Evolutionary conservation across 345 rosid genomes (phyloP).

Genomic region (Pelargonium nanum): DNA sequence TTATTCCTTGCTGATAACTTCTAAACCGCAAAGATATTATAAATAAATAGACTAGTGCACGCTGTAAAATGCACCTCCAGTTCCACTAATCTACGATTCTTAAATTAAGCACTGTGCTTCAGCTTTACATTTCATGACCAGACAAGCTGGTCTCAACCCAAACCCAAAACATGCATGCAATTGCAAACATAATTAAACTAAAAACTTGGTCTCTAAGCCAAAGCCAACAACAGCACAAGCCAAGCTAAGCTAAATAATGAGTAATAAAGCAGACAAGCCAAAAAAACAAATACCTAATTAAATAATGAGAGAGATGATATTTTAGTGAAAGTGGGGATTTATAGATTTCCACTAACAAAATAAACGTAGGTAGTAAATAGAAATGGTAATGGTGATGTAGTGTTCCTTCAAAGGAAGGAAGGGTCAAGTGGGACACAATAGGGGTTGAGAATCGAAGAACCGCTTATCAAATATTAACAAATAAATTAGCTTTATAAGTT

Average conservation of each 20-base stretch:
- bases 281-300: not conserved
- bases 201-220: no score
- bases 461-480: not conserved
- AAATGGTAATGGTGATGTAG: not conserved
- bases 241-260: no score
- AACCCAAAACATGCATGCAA: no score
- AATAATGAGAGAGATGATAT: constrained; percentile 3
- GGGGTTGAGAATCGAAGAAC: not conserved
- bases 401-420: constrained; percentile 53
- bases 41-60: not conserved
- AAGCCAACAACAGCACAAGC: no score
- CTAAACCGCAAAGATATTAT: no score
- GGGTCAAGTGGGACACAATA: constrained; percentile 41
- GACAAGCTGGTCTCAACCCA: not conserved
- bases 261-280: no score
- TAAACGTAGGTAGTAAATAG: constrained; percentile 14
- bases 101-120: not conserved
- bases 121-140: not conserved
- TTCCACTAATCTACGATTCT: not conserved
- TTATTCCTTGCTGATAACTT: not conserved
- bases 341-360: constrained; percentile 61
- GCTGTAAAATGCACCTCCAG: not conserved
- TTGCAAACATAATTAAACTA: no score
- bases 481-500: not conserved
- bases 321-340: constrained; percentile 37